These are phyloP conservation scores for Pseudogymnoascus sp. DNA, from an alignment of 2,329 filamentous ascomycete species.

Conservation along the genomic window DNA sequence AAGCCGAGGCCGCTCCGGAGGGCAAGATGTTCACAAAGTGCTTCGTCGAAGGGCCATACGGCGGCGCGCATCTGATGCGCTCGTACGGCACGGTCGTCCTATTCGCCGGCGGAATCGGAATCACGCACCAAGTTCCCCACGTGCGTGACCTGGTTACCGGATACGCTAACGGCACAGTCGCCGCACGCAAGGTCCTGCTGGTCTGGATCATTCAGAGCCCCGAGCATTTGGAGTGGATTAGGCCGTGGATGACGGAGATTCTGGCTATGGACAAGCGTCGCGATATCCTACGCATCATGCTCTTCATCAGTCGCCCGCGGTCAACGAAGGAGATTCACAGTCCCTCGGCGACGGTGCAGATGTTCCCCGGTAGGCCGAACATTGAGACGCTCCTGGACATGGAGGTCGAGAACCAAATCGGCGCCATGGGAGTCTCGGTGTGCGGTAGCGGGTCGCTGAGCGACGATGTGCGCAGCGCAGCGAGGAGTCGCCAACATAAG, in stretches of 20 bases:
- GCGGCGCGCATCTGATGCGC: constrained; percentile 59
- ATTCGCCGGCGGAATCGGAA: constrained; percentile 73
- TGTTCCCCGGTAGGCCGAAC: constrained; percentile 74
- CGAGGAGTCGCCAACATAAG: constrained; percentile 54
- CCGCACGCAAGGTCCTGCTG: constrained; percentile 62
- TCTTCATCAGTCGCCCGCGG: constrained; percentile 67
- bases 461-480: constrained; percentile 64
- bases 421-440: constrained; percentile 64
- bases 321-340: constrained; percentile 76
- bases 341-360: constrained; percentile 68
- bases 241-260: constrained; percentile 76
- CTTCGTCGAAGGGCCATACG: constrained; percentile 70
- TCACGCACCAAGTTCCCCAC: constrained; percentile 71
- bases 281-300: constrained; percentile 66
- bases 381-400: constrained; percentile 62
- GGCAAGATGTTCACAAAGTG: constrained; percentile 56
- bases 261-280: constrained; percentile 66
- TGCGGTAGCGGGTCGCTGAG: constrained; percentile 67
- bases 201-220: constrained; percentile 74
- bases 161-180: constrained; percentile 59
- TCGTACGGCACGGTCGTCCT: constrained; percentile 73
- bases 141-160: constrained; percentile 64
- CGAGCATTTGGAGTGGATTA: constrained; percentile 76
- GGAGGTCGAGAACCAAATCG: constrained; percentile 67
- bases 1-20: constrained; percentile 52